phyloP scores from a whole-genome alignment of 2,329 filamentous ascomycete species.

The Furcasterigmium furcatum region DNA sequence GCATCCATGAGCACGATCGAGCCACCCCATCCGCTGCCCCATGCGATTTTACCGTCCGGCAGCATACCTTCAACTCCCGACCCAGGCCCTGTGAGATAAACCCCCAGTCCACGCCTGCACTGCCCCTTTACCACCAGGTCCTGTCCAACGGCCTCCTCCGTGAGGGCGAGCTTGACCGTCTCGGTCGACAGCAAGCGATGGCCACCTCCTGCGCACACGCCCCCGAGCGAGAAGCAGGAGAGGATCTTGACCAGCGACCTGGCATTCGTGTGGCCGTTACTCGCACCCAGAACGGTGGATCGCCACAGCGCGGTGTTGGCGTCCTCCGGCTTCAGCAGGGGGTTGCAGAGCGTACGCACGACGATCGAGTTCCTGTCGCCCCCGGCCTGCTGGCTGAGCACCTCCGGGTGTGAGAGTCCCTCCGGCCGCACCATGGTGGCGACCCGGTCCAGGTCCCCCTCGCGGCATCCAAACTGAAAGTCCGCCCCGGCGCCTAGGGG shows the following conservation, averaged over 20 bases:
- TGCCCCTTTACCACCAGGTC: slow-evolving; percentile 32
- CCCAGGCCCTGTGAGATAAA: slow-evolving; percentile 23
- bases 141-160: slow-evolving; percentile 35
- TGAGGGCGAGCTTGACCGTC: slow-evolving; percentile 39
- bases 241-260: slow-evolving; percentile 36
- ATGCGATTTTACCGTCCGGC: slow-evolving; percentile 27
- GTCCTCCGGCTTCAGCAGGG: slow-evolving; percentile 14
- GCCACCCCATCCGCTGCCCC: slow-evolving; percentile 44
- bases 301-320: slow-evolving; percentile 28
- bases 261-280: slow-evolving; percentile 43
- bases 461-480: slow-evolving; percentile 38
- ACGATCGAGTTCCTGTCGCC: no score
- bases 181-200: slow-evolving; percentile 30
- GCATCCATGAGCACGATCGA: slow-evolving; percentile 39
- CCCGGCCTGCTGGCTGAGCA: slow-evolving; percentile 17
- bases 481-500: slow-evolving; percentile 42
- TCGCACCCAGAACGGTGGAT: slow-evolving; percentile 33
- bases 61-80: slow-evolving; percentile 19
- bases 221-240: slow-evolving; percentile 19
- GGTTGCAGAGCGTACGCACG: slow-evolving; percentile 22
- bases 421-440: slow-evolving; percentile 25
- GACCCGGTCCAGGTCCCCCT: slow-evolving; percentile 36
- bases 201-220: slow-evolving; percentile 13
- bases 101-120: slow-evolving; percentile 39
- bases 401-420: slow-evolving; percentile 4